A percentile compares a stretch with the other conserved stretches of the same genome.
phyloP scores from a whole-genome alignment of 2,329 filamentous ascomycete genomes.

The Ascochyta koolunga region DNA sequence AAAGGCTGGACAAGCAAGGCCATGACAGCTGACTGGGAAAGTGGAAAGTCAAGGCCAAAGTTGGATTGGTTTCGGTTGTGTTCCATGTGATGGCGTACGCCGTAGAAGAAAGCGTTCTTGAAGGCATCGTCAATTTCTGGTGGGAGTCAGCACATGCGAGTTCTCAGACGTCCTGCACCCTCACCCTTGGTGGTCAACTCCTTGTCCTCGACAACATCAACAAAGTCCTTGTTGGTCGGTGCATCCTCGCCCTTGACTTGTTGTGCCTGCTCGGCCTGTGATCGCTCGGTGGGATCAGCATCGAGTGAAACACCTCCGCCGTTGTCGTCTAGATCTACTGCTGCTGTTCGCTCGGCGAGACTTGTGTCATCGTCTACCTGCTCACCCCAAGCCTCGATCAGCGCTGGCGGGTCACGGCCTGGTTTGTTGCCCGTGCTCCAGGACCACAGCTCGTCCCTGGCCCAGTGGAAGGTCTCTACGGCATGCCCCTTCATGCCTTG shows the following conservation, averaged over 20 bases:
- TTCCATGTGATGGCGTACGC: constrained; percentile 64
- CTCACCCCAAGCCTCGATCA: constrained; percentile 59
- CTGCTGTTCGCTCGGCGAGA: constrained; percentile 49
- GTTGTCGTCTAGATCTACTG: constrained; percentile 51
- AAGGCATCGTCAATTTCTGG: constrained; percentile 71
- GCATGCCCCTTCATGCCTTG: constrained; percentile 69
- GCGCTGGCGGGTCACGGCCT: constrained; percentile 59
- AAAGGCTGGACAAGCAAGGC: constrained; percentile 70
- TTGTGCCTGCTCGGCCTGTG: constrained; percentile 42
- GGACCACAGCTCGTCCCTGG: constrained; percentile 71
- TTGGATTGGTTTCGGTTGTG: constrained; percentile 59
- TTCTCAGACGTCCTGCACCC: neutral
- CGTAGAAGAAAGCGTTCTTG: constrained; percentile 67
- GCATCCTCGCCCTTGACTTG: constrained; percentile 44
- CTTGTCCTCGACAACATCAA: constrained; percentile 52
- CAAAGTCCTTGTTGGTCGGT: constrained; percentile 37
- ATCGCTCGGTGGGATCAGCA: constrained; percentile 34
- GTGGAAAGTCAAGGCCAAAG: constrained; percentile 65
- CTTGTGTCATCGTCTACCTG: constrained; percentile 38
- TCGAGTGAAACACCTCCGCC: constrained; percentile 55
- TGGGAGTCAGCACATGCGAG: constrained; percentile 2
- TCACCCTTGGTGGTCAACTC: constrained; percentile 64
- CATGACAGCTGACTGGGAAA: constrained; percentile 68
- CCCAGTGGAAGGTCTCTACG: constrained; percentile 70
- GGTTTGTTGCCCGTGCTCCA: constrained; percentile 63